Evolutionary conservation across 2,329 filamentous ascomycete genomes (phyloP), one percentile per base, ranked within the genome.

Genomic region (Fusarium euwallaceae): DNA sequence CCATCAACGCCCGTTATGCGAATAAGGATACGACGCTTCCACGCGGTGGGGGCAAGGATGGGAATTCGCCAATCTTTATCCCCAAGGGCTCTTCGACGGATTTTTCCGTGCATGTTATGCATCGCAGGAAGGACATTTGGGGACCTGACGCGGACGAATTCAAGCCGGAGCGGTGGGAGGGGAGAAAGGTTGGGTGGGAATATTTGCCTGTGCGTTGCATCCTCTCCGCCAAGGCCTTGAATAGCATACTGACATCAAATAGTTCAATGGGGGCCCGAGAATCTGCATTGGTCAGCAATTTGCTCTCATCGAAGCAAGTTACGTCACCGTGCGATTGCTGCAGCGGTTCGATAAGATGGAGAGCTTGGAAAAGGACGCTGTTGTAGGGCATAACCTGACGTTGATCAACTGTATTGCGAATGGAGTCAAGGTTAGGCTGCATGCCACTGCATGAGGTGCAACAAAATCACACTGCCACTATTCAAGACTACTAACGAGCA

Each of bases 11-110:
- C 7, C 86, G 88, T 27, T 75, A 80, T 36, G 87, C 88, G 0
- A 76, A 82, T 9, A 79, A 79, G 48, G 86, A 89, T 78, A 88
- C 87, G 1, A 80, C 84, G 0, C 80, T 90, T 0, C 88, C 88
- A 1, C 73, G 80, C 0, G 88, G 88, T 22, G 88, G 88, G 48
- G 88, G 88, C 0, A 78, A 80, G 1, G 82, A 88, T 56, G 84
- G 86, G 16, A 78, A 73, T 14, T 79, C 81, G 0, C 87, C 88
- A 0, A 77, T 90, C 17, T 86, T 86, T 67, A 82, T 90, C 2
- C 80, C 81, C 7, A 86, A 86, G 59, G 87, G 87, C n/a, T 82
- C 82, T 2, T 66, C 79, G 0, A 82, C 87, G 16, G 76, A 72
- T 6, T 88, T 86, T 73, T 81, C 75, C 68, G 80, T 84, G 2